Percentiles rank a stretch among this genome's conserved stretches.
phyloP scores from a whole-genome alignment of 306 rosid species.

The Hippophae gyantsensis region DNA sequence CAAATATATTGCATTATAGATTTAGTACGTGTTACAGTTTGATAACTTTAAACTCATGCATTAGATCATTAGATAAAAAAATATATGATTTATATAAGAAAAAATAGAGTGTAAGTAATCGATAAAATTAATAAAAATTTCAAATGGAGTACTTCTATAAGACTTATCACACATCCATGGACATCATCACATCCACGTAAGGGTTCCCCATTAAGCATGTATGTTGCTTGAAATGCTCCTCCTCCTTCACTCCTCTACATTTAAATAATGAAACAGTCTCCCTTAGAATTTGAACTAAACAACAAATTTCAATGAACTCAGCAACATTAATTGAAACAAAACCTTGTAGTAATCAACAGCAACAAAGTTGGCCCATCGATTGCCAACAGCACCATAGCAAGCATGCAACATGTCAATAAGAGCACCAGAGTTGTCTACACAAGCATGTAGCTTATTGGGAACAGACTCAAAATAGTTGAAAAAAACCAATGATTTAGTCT shows the following conservation, averaged over 20 bases:
- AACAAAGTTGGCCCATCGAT: constrained; percentile 81
- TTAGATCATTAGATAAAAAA: too few relatives aligned
- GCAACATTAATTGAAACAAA: neutral
- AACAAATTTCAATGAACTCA: neutral
- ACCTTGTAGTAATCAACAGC: constrained; percentile 84
- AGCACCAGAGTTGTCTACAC: constrained; percentile 67
- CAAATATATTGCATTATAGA: too few relatives aligned
- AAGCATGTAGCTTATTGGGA: constrained; percentile 35
- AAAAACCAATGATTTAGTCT: constrained; percentile 51
- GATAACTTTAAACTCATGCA: too few relatives aligned
- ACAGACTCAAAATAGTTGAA: constrained; percentile 50
- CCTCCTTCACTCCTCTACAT: constrained; percentile 36
- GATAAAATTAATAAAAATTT: too few relatives aligned
- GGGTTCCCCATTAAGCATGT: constrained; percentile 27
- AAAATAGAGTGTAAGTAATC: too few relatives aligned
- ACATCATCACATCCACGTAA: constrained; percentile 30
- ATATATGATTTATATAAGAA: too few relatives aligned
- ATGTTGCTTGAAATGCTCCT: constrained; percentile 38
- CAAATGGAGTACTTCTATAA: neutral
- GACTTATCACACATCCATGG: constrained; percentile 21
- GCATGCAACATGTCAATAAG: constrained; percentile 59
- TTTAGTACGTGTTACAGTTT: too few relatives aligned
- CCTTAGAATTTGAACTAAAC: neutral
- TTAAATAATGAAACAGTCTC: neutral
- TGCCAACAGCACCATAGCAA: constrained; percentile 47